Percentiles rank a stretch among this genome's conserved stretches.
phyloP scores from a whole-genome alignment of 345 rosid genomes.

The Erysimum cheiranthoides region DNA sequence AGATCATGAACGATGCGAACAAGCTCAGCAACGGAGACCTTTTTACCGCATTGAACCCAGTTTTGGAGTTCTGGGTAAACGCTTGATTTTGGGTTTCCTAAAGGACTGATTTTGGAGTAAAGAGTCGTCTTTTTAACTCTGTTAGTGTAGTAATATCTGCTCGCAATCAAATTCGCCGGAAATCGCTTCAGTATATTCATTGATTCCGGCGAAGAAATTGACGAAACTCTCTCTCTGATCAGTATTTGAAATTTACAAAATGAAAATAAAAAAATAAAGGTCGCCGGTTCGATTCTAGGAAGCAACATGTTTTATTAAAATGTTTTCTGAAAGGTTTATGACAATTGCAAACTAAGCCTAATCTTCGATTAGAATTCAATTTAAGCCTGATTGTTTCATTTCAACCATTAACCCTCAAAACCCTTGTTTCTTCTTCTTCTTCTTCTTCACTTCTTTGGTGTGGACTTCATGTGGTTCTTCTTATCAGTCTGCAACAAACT shows the following conservation, averaged over 20 bases:
- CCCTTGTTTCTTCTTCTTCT: neutral
- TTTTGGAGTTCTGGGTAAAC: slow-evolving; percentile 73
- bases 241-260: neutral
- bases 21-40: slow-evolving; percentile 75
- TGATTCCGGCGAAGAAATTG: slow-evolving; percentile 20
- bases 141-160: slow-evolving; percentile 66
- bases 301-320: neutral
- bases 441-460: neutral
- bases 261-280: neutral
- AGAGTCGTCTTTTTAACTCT: slow-evolving; percentile 64
- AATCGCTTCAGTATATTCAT: slow-evolving; percentile 39
- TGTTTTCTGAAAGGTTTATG: neutral
- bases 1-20: slow-evolving; percentile 83
- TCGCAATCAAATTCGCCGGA: slow-evolving; percentile 45
- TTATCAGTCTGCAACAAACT: neutral
- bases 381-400: neutral
- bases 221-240: neutral
- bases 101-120: slow-evolving; percentile 78
- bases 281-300: neutral
- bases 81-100: slow-evolving; percentile 63
- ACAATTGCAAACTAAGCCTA: neutral
- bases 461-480: slow-evolving; percentile 3
- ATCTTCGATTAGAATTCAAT: neutral
- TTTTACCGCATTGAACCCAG: slow-evolving; percentile 70
- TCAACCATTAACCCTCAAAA: neutral